Base-by-base conservation (phyloP, 164 flowering plant genomes). In the Malania oleifera region DNA sequence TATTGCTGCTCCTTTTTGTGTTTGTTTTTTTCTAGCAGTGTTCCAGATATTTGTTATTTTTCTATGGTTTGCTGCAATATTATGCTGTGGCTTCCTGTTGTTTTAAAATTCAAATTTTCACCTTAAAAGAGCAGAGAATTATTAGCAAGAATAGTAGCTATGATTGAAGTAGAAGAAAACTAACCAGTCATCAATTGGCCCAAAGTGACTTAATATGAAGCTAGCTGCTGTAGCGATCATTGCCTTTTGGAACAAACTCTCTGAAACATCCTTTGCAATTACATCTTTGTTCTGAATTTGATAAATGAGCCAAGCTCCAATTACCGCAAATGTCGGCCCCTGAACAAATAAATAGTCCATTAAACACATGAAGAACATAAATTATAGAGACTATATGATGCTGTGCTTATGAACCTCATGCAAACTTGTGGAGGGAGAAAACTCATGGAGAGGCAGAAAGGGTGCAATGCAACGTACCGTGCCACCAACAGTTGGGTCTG, bases 401-500 rank as follows among this genome's bases (percentile, higher is more conserved):
- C n/a, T n/a, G n/a, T n/a, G n/a, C n/a, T n/a, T n/a, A n/a, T 43
- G 13, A 43, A 15, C 46, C 15, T 43, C 18, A 43, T 43, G 6
- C 46, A 17, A 43, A 43, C 4, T 9, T 2, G 20, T 7, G 15
- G 20, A 15, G 20, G n/a, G n/a, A n/a, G n/a, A n/a, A n/a, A n/a
- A n/a, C n/a, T n/a, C 9, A 10, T 34, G 6, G 14, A 35, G 22
- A 51, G 52, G 11, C 0, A 26, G 12, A 24, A 20, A 57, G 27
- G 47, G 43, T 22, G 40, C 7, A 52, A 44, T 35, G 56, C 17
- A 28, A 27, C 88, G 71, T 75, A 87, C 91, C 20, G 95, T 83
- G 37, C 95, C 91, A 62, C 89, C 89, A 53, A 87, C 90, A 37
- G 91, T 81, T 29, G 77, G 72, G 31, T 80, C 87, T 41, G 95